These are phyloP conservation scores for Ricinus communis DNA, from an alignment of 345 rosid genomes.

Conservation along the genomic window DNA sequence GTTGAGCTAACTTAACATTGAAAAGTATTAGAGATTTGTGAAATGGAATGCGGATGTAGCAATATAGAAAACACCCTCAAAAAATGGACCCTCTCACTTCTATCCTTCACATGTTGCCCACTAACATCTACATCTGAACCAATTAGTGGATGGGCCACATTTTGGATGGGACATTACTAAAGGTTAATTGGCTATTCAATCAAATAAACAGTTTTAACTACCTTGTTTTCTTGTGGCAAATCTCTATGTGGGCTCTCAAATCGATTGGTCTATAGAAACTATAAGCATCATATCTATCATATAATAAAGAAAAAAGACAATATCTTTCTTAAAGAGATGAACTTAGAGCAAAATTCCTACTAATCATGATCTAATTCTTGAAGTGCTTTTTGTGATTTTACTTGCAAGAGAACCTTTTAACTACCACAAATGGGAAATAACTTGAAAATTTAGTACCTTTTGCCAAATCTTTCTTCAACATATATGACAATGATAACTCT, in stretches of 20 bases:
- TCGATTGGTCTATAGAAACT: slow-evolving; percentile 9
- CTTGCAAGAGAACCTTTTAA: too few species aligned
- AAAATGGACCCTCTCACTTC: slow-evolving; percentile 39
- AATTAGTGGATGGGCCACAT: slow-evolving; percentile 46
- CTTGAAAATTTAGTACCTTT: too few species aligned
- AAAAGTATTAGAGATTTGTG: neutral
- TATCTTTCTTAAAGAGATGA: neutral
- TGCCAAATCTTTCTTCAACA: too few species aligned
- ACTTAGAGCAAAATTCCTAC: neutral
- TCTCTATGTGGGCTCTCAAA: slow-evolving; percentile 12
- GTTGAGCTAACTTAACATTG: slow-evolving; percentile 8
- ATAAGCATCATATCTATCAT: slow-evolving; percentile 28
- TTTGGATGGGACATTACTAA: slow-evolving; percentile 38
- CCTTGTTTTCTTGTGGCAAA: slow-evolving; percentile 6
- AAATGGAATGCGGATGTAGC: neutral
- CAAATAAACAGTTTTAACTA: slow-evolving; percentile 22
- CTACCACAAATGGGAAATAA: too few species aligned
- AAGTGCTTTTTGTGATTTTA: neutral
- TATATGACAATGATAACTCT: too few species aligned
- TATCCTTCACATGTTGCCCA: slow-evolving; percentile 55
- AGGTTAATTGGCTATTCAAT: slow-evolving; percentile 6
- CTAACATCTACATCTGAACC: slow-evolving; percentile 43
- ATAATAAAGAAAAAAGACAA: neutral
- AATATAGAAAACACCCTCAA: neutral
- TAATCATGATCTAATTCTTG: slow-evolving; percentile 17